Evolutionary conservation across 2,329 filamentous ascomycete species (phyloP), one percentile per base, ranked within the genome.

Genomic region (Byssothecium circinans): DNA sequence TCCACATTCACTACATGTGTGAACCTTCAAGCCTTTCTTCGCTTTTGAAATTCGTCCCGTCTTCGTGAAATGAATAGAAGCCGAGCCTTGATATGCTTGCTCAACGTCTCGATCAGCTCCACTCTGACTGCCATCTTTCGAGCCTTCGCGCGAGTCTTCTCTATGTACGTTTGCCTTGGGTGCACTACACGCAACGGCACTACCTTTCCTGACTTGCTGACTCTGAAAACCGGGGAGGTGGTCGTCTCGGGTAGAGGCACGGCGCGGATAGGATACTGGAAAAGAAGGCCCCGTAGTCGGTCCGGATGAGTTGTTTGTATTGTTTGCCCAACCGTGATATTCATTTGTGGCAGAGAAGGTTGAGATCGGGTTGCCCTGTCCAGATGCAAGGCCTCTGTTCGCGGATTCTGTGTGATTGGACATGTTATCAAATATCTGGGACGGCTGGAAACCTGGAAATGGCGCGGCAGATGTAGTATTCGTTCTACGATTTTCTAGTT

Each of bases 31-130:
- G 12, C 71, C 71, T 47, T 74, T 74, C 45, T 67, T 62, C 7
- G 71, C 71, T 53, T 71, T 74, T 47, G 65, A 70, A 35, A 73
- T 61, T 22, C 71, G 57, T 8, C 70, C 70, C 12, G 70, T 73
- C 41, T 64, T 67, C 22, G 71, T 74, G 44, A 64, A 69, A 30
- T 59, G 62, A 33, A 67, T 49, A 29, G 51, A 50, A 33, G 35
- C 34, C 8, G 46, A 33, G 20, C 51, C 50, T 15, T 35, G 38
- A 8, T 29, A 39, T 29, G 32, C 34, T 32, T 32, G 18, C 23
- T 50, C 43, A 11, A 8, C 40, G 20, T 50, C 41, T 11, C 27
- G 32, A 36, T 47, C 43, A 8, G 43, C 38, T 15, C 40, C 48
- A 33, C 44, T 50, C n/a, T 44, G 40, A 25, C 33, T 43, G 12